Evolutionary conservation across 192 early-diverging fungal genomes (phyloP).

Genomic region (Mortierella claussenii): DNA sequence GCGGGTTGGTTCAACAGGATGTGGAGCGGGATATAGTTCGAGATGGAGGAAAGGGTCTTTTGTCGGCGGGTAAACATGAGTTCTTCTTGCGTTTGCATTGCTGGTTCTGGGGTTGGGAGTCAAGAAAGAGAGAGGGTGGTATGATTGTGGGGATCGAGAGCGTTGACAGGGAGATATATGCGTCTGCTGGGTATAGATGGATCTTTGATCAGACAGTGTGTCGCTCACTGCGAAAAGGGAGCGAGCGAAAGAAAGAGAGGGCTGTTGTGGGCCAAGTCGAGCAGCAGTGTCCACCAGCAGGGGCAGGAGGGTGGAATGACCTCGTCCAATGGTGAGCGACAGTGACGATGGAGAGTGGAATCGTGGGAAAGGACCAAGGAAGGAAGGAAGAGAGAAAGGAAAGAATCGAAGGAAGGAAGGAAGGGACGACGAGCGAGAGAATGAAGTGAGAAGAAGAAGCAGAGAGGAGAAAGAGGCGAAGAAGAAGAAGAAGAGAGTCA

Average conservation of each 20-base stretch:
- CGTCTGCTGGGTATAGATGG: too few species aligned
- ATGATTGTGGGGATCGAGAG: too few species aligned
- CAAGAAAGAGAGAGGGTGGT: too few species aligned
- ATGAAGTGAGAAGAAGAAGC: conserved; percentile 10
- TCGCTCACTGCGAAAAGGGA: too few species aligned
- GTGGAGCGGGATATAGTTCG: conserved; percentile 60
- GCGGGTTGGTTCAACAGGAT: conserved; percentile 53
- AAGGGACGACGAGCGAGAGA: too few species aligned
- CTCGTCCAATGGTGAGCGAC: too few species aligned
- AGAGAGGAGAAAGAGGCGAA: neutral
- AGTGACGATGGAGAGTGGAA: neutral
- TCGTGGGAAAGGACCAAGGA: conserved; percentile 10
- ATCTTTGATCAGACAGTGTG: too few species aligned
- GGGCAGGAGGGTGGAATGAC: too few species aligned
- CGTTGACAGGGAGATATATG: too few species aligned
- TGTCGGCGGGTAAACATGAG: conserved; percentile 40
- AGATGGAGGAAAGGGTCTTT: conserved; percentile 49
- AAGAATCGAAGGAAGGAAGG: conserved; percentile 11
- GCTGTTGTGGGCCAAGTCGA: too few species aligned
- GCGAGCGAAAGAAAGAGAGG: too few species aligned
- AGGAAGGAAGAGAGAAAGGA: conserved; percentile 30
- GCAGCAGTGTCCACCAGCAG: too few species aligned
- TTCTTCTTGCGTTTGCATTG: conserved; percentile 21
- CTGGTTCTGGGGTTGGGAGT: neutral
- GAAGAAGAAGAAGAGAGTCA: neutral